phyloP scores from a whole-genome alignment of 768 basidiomycete species.

The Calocera cornea region DNA sequence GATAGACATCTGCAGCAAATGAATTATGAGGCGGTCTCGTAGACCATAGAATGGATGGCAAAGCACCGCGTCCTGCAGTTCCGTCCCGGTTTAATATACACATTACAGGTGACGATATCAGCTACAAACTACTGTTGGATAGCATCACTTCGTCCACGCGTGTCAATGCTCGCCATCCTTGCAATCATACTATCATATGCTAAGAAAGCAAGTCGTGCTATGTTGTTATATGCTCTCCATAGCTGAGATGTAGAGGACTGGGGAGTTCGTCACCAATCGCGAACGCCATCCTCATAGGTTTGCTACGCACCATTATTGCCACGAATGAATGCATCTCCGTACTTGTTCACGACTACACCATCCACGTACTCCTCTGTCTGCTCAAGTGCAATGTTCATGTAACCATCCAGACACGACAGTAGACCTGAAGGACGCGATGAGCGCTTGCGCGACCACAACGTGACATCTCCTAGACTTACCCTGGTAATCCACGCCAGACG shows the following conservation, averaged over 20 bases:
- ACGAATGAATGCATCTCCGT: conserved; percentile 90
- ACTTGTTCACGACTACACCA: conserved; percentile 72
- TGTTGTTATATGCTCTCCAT: conserved; percentile 39
- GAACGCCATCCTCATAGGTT: neutral
- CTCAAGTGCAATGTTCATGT: conserved; percentile 98
- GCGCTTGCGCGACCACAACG: neutral
- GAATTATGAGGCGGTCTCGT: too few species aligned
- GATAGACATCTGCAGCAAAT: too few species aligned
- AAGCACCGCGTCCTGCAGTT: too few species aligned
- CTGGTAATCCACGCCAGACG: conserved; percentile 84
- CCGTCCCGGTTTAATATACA: too few species aligned
- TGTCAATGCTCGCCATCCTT: too few species aligned
- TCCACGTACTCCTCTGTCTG: conserved; percentile 93
- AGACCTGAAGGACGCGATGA: conserved; percentile 41
- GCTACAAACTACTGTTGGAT: too few species aligned
- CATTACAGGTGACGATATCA: too few species aligned
- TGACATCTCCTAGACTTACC: conserved; percentile 35
- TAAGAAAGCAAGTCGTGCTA: too few species aligned
- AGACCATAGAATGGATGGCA: too few species aligned
- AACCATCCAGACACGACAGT: conserved; percentile 89
- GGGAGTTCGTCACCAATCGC: neutral
- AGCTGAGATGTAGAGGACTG: conserved; percentile 70
- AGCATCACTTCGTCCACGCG: too few species aligned
- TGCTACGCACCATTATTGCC: conserved; percentile 68
- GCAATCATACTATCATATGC: too few species aligned